These are phyloP conservation scores for Ophiobolus disseminans DNA, from an alignment of 2,329 filamentous ascomycete genomes.

Conservation along the genomic window DNA sequence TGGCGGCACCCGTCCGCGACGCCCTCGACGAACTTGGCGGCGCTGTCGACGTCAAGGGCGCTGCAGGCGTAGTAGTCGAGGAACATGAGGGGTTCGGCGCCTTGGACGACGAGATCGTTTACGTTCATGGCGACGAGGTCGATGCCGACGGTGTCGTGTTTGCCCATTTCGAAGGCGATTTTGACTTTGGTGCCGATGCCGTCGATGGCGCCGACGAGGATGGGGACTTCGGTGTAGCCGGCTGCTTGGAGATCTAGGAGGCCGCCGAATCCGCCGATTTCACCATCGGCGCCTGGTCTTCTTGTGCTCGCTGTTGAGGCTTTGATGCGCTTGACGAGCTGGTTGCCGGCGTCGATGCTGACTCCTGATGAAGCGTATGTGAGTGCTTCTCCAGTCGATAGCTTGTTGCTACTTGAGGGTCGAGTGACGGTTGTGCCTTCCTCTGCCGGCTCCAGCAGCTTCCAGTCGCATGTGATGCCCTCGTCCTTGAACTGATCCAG, in stretches of 20 bases:
- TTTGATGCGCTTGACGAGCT: slow-evolving; percentile 92
- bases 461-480: slow-evolving; percentile 82
- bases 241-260: slow-evolving; percentile 79
- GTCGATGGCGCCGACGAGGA: slow-evolving; percentile 92
- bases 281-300: slow-evolving; percentile 85
- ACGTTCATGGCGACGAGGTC: slow-evolving; percentile 99
- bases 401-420: slow-evolving; percentile 22
- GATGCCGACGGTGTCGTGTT: slow-evolving; percentile 94
- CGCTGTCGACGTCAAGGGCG: slow-evolving; percentile 78
- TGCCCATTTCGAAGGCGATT: slow-evolving; percentile 86
- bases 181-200: slow-evolving; percentile 97
- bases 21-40: slow-evolving; percentile 86
- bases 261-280: slow-evolving; percentile 95
- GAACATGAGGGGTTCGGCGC: slow-evolving; percentile 93
- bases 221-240: slow-evolving; percentile 76
- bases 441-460: slow-evolving; percentile 84
- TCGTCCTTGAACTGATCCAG: slow-evolving; percentile 75
- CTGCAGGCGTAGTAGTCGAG: slow-evolving; percentile 98
- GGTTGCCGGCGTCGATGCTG: slow-evolving; percentile 91
- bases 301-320: slow-evolving; percentile 83
- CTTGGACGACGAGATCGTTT: slow-evolving; percentile 95
- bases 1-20: slow-evolving; percentile 87
- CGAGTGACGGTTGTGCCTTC: slow-evolving; percentile 61
- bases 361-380: slow-evolving; percentile 95
- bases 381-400: slow-evolving; percentile 53